These are phyloP conservation scores for Cercospora beticola DNA, from an alignment of 2,329 filamentous ascomycete genomes.

Conservation along the genomic window DNA sequence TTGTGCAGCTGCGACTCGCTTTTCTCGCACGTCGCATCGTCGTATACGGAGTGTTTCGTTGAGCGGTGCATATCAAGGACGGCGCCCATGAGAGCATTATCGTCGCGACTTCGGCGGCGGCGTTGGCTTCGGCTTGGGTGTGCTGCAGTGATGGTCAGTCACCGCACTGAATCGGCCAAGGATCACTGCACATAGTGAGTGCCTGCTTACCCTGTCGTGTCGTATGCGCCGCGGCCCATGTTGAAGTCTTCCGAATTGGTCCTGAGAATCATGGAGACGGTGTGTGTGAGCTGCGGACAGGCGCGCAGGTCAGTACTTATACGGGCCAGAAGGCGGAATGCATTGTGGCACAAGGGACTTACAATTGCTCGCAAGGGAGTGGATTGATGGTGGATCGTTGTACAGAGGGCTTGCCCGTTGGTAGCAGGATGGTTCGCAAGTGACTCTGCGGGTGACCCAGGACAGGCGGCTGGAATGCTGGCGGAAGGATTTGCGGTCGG, in stretches of 20 bases:
- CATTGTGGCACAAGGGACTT: background rate
- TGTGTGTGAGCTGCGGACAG: conserved; percentile 16
- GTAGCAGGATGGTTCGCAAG: conserved; percentile 14
- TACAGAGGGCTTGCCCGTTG: conserved; percentile 18
- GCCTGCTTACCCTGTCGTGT: conserved; percentile 44
- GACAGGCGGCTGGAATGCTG: conserved; percentile 24
- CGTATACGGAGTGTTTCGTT: background rate
- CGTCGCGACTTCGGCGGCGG: conserved; percentile 36
- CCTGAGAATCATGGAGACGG: conserved; percentile 44
- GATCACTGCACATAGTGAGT: background rate
- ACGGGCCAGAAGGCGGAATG: conserved; percentile 15
- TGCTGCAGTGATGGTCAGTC: conserved; percentile 27
- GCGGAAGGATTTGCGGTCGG: conserved; percentile 23
- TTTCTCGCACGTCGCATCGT: conserved; percentile 1
- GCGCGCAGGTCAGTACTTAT: conserved; percentile 18
- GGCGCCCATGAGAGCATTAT: conserved; percentile 10
- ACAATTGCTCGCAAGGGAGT: background rate
- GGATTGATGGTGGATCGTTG: conserved; percentile 16
- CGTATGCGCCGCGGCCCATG: conserved; percentile 52
- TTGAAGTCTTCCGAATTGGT: conserved; percentile 40
- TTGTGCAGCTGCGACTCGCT: conserved; percentile 11
- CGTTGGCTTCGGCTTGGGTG: conserved; percentile 47
- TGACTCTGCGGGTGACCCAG: conserved; percentile 20
- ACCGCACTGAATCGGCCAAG: background rate
- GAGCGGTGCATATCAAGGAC: background rate